phyloP scores from a whole-genome alignment of 1,284 basidiomycete species.

The Violaceomyces palustris region DNA sequence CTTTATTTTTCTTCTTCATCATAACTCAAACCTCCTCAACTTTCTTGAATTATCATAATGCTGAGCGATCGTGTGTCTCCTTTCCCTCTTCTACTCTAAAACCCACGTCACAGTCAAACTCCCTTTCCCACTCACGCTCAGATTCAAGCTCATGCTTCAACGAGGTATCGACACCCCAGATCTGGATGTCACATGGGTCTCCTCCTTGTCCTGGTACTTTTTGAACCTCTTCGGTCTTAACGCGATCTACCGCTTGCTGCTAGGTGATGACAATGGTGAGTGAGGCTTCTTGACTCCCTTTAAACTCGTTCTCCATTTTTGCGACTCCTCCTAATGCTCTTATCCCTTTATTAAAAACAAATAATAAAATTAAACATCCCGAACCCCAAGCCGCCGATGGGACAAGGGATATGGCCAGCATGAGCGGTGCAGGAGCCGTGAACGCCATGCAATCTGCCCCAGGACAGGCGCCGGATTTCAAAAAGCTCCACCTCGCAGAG shows the following conservation, averaged over 20 bases:
- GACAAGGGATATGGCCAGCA: constrained; percentile 50
- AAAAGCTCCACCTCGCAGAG: constrained; percentile 85
- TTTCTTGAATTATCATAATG: neutral
- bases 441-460: constrained; percentile 20
- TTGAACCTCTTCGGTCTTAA: constrained; percentile 97
- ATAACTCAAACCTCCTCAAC: neutral
- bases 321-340: neutral
- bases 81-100: neutral
- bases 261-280: constrained; percentile 85
- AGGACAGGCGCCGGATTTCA: constrained; percentile 66
- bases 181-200: constrained; percentile 98
- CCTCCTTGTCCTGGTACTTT: constrained; percentile 98
- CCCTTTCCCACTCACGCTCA: constrained; percentile 91
- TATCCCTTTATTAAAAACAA: constrained; percentile 7
- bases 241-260: constrained; percentile 84
- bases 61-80: neutral
- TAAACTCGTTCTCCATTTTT: neutral
- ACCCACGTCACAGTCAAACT: constrained; percentile 65
- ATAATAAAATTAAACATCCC: no score
- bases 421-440: constrained; percentile 30
- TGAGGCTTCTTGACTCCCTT: constrained; percentile 10
- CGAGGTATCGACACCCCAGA: constrained; percentile 91
- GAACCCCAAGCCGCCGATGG: constrained; percentile 52
- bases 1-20: neutral
- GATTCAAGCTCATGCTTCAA: constrained; percentile 98